Base-by-base conservation (phyloP, 306 rosid species). In the Rosa chinensis region DNA sequence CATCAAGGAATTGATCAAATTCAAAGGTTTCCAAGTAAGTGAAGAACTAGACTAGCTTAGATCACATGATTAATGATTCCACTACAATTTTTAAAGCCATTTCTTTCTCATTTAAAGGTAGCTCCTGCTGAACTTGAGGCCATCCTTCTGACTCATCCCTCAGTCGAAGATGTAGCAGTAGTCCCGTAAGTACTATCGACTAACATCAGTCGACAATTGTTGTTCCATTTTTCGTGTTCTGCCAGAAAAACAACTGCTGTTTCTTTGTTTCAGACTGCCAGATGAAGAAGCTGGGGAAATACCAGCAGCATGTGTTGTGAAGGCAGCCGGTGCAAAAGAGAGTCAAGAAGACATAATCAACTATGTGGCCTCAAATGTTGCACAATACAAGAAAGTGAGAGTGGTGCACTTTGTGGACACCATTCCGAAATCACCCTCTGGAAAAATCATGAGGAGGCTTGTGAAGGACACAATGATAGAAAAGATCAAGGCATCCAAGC, bases 91-190 rank as follows among this genome's bases (percentile, higher is more conserved):
- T 25, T 44, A 14, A 6, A 28, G 77, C 18, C 68, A 6, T 17
- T 49, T 69, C n/a, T 13, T 63, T 70, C 68, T 77, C 40, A 62
- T 64, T 23, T 85, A 77, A 77, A 95, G 99, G 97, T 95, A 28
- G 97, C 99, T 79, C 99, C 98, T 20, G 98, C 96, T 40, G 98
- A 95, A 81, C 85, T 95, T 53, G 99, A 95, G 83, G 97, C 98
- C 56, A 87, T 95, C 69, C 90, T 95, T 83, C 85, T 95, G 4
- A 68, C 87, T 72, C 98, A 93, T 87, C 81, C 97, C 66, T 93
- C 96, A 0, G 83, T 95, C 44, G 94, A 93, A 85, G 97, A 95
- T 70, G 99, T 87, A 18, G 99, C 98, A 16, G 97, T 95, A n/a
- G 97, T 95, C 72, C 90, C 97, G 98, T 93, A 87, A 86, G 93